Percentiles rank a stretch among this genome's conserved stretches.
phyloP scores from a whole-genome alignment of 2,329 filamentous ascomycete species.

The Colletotrichum incanum region DNA sequence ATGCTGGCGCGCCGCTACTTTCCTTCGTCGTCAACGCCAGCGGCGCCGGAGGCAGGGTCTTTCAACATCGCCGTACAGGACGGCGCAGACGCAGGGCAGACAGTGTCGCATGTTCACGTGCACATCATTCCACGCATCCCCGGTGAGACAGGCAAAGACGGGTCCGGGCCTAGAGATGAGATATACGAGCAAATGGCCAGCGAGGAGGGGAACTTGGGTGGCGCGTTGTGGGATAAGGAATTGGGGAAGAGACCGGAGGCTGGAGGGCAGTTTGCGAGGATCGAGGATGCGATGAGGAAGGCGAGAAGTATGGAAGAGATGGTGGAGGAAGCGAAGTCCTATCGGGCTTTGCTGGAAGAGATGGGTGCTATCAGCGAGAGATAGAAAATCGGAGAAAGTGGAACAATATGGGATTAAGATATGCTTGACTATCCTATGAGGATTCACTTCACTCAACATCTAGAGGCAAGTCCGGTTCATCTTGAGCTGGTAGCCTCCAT shows the following conservation, averaged over 20 bases:
- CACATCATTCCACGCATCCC: slow-evolving; percentile 86
- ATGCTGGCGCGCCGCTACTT: slow-evolving; percentile 78
- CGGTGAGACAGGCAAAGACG: slow-evolving; percentile 64
- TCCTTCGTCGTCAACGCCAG: slow-evolving; percentile 61
- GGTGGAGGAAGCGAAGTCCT: slow-evolving; percentile 81
- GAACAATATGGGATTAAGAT: not conserved
- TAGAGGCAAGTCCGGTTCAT: not conserved
- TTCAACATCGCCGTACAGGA: slow-evolving; percentile 98
- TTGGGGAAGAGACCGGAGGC: slow-evolving; percentile 62
- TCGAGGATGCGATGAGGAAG: slow-evolving; percentile 80
- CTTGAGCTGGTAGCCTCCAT: not conserved
- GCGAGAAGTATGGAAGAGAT: slow-evolving; percentile 83
- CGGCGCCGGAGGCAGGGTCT: slow-evolving; percentile 72
- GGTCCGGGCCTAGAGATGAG: slow-evolving; percentile 72
- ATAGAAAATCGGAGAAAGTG: slow-evolving; percentile 10
- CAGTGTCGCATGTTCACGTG: slow-evolving; percentile 92
- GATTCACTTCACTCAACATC: not conserved
- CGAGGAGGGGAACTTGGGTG: slow-evolving; percentile 87
- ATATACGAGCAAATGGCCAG: slow-evolving; percentile 88
- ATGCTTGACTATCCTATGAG: not conserved
- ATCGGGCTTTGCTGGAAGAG: slow-evolving; percentile 67
- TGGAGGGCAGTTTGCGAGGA: slow-evolving; percentile 73
- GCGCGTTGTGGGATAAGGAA: slow-evolving; percentile 72
- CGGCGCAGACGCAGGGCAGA: slow-evolving; percentile 91
- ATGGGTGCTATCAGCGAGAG: slow-evolving; percentile 52